Evolutionary conservation across 768 basidiomycete species (phyloP).

Genomic region (Psilocybe azurescens): DNA sequence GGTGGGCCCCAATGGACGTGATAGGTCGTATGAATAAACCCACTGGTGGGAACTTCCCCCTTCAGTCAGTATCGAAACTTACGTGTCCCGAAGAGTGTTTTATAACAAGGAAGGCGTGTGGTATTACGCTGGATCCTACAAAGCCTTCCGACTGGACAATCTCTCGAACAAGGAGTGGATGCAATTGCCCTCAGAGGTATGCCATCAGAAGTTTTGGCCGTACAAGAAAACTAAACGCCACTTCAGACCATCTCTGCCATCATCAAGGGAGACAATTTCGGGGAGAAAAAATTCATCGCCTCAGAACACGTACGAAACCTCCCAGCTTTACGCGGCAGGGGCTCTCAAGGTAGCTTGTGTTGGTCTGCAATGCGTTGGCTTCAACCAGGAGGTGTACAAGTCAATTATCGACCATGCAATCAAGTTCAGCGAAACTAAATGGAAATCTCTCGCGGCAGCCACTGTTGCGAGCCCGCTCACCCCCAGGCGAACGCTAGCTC

Average conservation of each 20-base stretch:
- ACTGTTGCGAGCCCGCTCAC: slow-evolving; percentile 9
- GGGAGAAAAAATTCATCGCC: slow-evolving; percentile 79
- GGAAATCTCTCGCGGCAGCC: slow-evolving; percentile 32
- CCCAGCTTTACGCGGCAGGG: slow-evolving; percentile 74
- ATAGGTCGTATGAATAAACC: slow-evolving; percentile 62
- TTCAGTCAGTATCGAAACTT: background rate
- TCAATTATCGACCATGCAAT: slow-evolving; percentile 69
- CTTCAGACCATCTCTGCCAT: slow-evolving; percentile 66
- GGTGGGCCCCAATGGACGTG: slow-evolving; percentile 72
- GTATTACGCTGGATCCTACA: slow-evolving; percentile 87
- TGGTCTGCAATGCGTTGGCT: slow-evolving; percentile 78
- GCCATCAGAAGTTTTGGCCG: slow-evolving; percentile 13
- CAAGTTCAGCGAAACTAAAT: slow-evolving; percentile 47
- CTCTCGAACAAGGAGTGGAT: slow-evolving; percentile 74
- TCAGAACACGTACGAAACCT: slow-evolving; percentile 76
- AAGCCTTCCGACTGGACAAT: slow-evolving; percentile 66
- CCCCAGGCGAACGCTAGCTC: slow-evolving; percentile 6
- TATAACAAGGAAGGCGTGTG: slow-evolving; percentile 81
- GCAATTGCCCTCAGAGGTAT: slow-evolving; percentile 66
- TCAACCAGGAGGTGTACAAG: slow-evolving; percentile 69
- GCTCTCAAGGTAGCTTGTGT: slow-evolving; percentile 77
- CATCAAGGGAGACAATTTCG: slow-evolving; percentile 71
- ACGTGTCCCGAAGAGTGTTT: slow-evolving; percentile 64
- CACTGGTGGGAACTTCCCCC: slow-evolving; percentile 50
- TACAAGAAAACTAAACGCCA: slow-evolving; percentile 4